Evolutionary conservation across 306 rosid species (phyloP).

Genomic region (Quercus wislizeni): DNA sequence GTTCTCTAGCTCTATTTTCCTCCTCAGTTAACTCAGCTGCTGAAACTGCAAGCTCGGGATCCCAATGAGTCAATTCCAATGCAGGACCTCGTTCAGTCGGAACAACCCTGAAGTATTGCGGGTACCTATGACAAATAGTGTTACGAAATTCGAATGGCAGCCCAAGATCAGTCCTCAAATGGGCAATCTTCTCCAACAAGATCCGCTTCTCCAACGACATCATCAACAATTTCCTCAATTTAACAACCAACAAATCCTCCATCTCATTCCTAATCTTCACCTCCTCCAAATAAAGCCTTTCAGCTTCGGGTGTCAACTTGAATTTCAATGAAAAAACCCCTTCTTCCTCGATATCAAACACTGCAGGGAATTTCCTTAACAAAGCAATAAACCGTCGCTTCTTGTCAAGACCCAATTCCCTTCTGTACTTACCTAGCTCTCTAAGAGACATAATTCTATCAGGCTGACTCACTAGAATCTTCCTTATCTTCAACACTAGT

Average conservation of each 20-base stretch:
- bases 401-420: constrained; percentile 63
- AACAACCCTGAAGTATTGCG: constrained; percentile 73
- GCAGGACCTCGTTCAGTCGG: constrained; percentile 78
- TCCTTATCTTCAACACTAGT: constrained; percentile 69
- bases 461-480: constrained; percentile 60
- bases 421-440: constrained; percentile 66
- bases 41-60: constrained; percentile 86
- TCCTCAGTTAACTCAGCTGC: constrained; percentile 74
- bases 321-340: constrained; percentile 68
- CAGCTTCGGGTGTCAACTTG: constrained; percentile 71
- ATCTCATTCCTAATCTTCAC: constrained; percentile 68
- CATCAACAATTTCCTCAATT: constrained; percentile 82
- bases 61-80: constrained; percentile 84
- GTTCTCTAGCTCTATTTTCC: constrained; percentile 58
- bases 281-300: constrained; percentile 76
- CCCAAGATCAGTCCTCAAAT: constrained; percentile 64
- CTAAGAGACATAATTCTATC: constrained; percentile 72
- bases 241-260: constrained; percentile 73
- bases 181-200: constrained; percentile 77
- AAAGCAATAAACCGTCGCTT: constrained; percentile 64
- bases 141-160: constrained; percentile 79
- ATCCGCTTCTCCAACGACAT: constrained; percentile 74
- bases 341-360: constrained; percentile 72
- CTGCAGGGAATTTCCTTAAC: constrained; percentile 72
- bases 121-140: constrained; percentile 77